Conservation (phyloP, 1,284 basidiomycete species). For the Microbotryum lychnidis-dioicae region DNA sequence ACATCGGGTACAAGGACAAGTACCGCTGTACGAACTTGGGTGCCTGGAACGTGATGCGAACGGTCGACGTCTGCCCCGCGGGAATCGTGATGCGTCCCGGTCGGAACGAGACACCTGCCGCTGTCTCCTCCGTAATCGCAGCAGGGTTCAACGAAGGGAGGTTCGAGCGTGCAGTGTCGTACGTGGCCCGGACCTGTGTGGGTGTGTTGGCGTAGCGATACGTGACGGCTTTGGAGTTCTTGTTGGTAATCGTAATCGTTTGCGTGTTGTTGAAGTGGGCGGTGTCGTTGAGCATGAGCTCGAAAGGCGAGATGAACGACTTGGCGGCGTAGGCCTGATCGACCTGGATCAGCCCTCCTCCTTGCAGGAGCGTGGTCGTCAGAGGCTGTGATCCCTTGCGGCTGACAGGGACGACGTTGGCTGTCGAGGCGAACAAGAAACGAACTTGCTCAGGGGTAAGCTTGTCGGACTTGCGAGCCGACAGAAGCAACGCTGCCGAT, state of each 20-base stretch:
- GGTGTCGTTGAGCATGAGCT: constrained; percentile 61
- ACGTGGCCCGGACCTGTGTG: constrained; percentile 5
- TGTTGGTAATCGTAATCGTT: constrained; percentile 36
- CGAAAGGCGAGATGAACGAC: constrained; percentile 52
- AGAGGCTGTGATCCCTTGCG: constrained; percentile 35
- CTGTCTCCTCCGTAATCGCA: too few relatives aligned
- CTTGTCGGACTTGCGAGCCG: constrained; percentile 47
- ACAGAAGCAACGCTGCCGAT: constrained; percentile 54
- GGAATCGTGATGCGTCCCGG: background rate
- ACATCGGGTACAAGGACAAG: constrained; percentile 1
- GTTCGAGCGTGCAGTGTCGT: too few relatives aligned
- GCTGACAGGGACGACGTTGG: constrained; percentile 43
- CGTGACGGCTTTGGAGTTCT: background rate
- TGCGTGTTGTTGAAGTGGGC: constrained; percentile 49
- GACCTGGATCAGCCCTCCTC: constrained; percentile 55
- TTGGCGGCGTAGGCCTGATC: constrained; percentile 54
- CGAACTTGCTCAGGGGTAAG: constrained; percentile 44
- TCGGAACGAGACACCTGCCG: too few relatives aligned
- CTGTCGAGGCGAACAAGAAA: constrained; percentile 55
- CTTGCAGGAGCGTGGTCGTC: constrained; percentile 24
- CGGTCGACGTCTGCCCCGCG: background rate
- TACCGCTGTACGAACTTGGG: constrained; percentile 2
- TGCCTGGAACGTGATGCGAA: constrained; percentile 1
- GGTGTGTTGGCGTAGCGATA: background rate
- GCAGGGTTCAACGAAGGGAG: background rate